Percentiles rank a stretch among this genome's conserved stretches.
Evolutionary conservation across 2,329 filamentous ascomycete species (phyloP).

Genomic region (Calonectria fujianensis): DNA sequence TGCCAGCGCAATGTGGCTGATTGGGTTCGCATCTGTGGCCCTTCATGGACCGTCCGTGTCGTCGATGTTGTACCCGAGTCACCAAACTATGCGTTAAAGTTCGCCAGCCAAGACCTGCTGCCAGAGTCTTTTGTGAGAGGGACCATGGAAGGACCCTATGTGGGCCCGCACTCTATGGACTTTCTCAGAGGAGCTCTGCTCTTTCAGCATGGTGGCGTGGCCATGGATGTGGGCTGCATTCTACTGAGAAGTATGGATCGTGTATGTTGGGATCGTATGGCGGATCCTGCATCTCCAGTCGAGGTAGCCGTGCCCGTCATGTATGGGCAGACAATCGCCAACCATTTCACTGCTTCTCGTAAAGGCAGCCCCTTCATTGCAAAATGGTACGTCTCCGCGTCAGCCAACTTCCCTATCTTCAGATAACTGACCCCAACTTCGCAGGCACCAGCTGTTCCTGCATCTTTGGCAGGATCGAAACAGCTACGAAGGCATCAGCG

Average conservation of each 20-base stretch:
- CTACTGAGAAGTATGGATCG: conserved; percentile 61
- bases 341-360: conserved; percentile 61
- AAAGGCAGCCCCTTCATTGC: conserved; percentile 64
- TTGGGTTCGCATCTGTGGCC: conserved; percentile 63
- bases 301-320: conserved; percentile 55
- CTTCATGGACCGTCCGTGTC: conserved; percentile 64
- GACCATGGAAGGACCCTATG: conserved; percentile 63
- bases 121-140: conserved; percentile 50
- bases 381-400: conserved; percentile 50
- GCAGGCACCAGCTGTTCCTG: conserved; percentile 60
- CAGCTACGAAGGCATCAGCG: conserved; percentile 52
- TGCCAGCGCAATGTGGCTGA: conserved; percentile 62
- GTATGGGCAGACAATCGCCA: conserved; percentile 49
- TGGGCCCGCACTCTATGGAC: conserved; percentile 64
- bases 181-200: conserved; percentile 64
- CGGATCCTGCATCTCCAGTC: conserved; percentile 58
- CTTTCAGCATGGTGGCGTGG: conserved; percentile 62
- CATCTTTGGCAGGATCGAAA: conserved; percentile 55
- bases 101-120: conserved; percentile 54
- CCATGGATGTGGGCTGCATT: conserved; percentile 64
- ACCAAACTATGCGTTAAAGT: conserved; percentile 62
- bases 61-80: conserved; percentile 61
- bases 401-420: neutral
- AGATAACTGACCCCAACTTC: neutral
- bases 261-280: conserved; percentile 62